These are phyloP conservation scores for Hippophae rhamnoides DNA, from an alignment of 306 rosid genomes.

Conservation along the genomic window DNA sequence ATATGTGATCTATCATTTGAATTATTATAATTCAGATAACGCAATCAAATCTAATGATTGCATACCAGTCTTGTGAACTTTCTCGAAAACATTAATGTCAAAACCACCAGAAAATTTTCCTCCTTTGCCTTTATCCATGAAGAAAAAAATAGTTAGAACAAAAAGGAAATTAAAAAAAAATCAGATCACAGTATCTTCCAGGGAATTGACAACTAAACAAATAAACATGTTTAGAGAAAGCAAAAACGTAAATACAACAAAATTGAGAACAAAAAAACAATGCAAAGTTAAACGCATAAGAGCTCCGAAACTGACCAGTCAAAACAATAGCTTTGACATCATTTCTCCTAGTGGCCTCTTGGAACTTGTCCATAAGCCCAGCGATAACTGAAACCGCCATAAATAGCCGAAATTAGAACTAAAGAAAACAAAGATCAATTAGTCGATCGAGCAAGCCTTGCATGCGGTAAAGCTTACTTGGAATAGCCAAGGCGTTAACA, in stretches of 20 bases:
- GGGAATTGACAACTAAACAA: neutral
- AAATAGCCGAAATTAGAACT: neutral
- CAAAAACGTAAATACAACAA: neutral
- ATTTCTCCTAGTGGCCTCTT: conserved; percentile 62
- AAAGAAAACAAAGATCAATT: conserved; percentile 1
- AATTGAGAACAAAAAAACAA: neutral
- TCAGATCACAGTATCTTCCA: neutral
- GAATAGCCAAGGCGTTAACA: conserved; percentile 76
- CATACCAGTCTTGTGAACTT: conserved; percentile 78
- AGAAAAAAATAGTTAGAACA: neutral
- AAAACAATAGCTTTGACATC: conserved; percentile 86
- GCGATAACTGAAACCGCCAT: conserved; percentile 36
- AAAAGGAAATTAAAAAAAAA: neutral
- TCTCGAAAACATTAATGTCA: conserved; percentile 82
- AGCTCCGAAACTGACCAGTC: conserved; percentile 45
- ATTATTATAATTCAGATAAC: neutral
- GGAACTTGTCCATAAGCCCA: conserved; percentile 61
- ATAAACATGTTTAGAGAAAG: neutral
- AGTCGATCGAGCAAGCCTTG: neutral
- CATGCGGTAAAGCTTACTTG: conserved; percentile 29
- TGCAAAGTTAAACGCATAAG: neutral
- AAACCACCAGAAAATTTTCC: conserved; percentile 90
- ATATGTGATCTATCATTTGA: conserved; percentile 5
- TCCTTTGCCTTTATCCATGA: conserved; percentile 52
- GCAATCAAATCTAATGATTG: neutral